Percentiles rank a stretch among this genome's conserved stretches.
These are phyloP conservation scores for Penicillium bovifimosum DNA, from an alignment of 495 filamentous ascomycete genomes.

Conservation along the genomic window DNA sequence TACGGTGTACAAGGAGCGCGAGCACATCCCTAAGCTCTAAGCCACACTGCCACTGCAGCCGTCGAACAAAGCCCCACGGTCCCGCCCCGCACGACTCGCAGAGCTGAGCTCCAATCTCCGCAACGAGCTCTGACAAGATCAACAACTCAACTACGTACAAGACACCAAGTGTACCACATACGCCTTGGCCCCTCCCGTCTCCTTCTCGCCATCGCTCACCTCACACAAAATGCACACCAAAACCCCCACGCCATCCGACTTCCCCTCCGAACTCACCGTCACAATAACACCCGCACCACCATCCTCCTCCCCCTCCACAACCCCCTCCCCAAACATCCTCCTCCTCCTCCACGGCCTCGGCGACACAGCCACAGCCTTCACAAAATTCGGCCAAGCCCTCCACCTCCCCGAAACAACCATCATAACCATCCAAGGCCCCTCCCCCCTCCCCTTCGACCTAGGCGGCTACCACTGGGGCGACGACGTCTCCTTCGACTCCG, in stretches of 20 bases:
- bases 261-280: conserved; percentile 42
- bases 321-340: conserved; percentile 62
- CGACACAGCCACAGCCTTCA: conserved; percentile 66
- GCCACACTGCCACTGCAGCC: background rate
- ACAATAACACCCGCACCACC: conserved; percentile 40
- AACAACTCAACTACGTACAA: background rate
- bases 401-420: conserved; percentile 72
- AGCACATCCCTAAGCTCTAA: background rate
- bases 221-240: conserved; percentile 33
- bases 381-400: conserved; percentile 65
- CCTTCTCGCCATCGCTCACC: background rate
- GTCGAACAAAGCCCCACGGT: background rate
- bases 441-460: conserved; percentile 66
- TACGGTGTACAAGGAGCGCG: no score
- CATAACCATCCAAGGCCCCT: conserved; percentile 69
- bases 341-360: conserved; percentile 89
- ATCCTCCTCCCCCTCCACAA: conserved; percentile 14
- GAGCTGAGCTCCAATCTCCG: background rate
- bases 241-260: conserved; percentile 42
- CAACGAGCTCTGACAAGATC: background rate
- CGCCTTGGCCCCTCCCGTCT: background rate
- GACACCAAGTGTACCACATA: background rate
- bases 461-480: conserved; percentile 91
- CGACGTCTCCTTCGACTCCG: conserved; percentile 64
- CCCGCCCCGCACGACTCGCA: background rate